Evolutionary conservation across 1,284 basidiomycete species (phyloP).

Genomic region (Trichosporon inkin): DNA sequence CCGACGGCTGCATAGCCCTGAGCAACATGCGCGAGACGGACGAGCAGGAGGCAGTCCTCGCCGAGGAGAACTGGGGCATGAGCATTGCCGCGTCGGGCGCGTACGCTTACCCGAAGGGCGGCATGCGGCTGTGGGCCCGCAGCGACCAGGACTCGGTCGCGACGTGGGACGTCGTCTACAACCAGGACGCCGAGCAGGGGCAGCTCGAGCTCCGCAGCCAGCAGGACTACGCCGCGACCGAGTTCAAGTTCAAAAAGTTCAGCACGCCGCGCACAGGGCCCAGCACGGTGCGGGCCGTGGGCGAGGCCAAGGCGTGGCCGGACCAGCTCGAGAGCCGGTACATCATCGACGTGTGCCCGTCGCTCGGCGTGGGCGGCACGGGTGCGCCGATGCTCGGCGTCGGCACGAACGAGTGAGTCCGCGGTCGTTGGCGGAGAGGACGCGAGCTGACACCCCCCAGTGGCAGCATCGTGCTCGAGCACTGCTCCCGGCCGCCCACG

Average conservation of each 20-base stretch:
- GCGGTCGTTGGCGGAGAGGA: no score
- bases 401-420: conserved; percentile 46
- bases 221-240: conserved; percentile 26
- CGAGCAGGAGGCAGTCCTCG: conserved; percentile 53
- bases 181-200: conserved; percentile 32
- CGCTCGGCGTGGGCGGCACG: conserved; percentile 38
- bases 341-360: conserved; percentile 44
- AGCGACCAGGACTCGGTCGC: conserved; percentile 50
- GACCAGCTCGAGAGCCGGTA: conserved; percentile 38
- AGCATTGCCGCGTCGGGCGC: conserved; percentile 42
- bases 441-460: conserved; percentile 27
- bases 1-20: conserved; percentile 53
- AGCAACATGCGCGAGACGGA: conserved; percentile 50
- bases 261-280: conserved; percentile 25
- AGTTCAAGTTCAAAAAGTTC: conserved; percentile 40
- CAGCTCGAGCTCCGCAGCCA: conserved; percentile 41
- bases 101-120: conserved; percentile 29
- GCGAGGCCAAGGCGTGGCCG: conserved; percentile 34
- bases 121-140: conserved; percentile 47
- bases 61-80: conserved; percentile 48
- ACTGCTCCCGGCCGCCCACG: conserved; percentile 23
- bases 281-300: conserved; percentile 28
- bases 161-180: conserved; percentile 34
- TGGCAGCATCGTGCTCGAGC: conserved; percentile 47
- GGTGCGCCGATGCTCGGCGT: conserved; percentile 41